Evolutionary conservation across 176 grass and related monocot genomes (phyloP).

Genomic region (Ensete glaucum): DNA sequence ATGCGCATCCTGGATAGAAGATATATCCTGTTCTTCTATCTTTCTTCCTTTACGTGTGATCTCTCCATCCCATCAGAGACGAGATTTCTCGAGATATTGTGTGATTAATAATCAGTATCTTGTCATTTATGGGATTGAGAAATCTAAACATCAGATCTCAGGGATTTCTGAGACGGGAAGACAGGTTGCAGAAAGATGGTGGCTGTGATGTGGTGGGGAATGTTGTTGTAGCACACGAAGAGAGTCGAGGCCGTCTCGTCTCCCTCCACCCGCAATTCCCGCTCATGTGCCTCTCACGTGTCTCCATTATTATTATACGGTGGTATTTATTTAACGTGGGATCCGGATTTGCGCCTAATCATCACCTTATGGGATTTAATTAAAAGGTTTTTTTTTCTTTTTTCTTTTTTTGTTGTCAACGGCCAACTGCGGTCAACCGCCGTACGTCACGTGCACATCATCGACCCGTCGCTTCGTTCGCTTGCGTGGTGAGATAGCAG

Average conservation of each 20-base stretch:
- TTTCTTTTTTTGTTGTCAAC: not conserved
- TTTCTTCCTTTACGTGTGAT: too few relatives aligned
- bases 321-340: not conserved
- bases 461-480: not conserved
- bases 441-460: not conserved
- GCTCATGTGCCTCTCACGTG: not conserved
- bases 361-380: not conserved
- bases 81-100: too few relatives aligned
- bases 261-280: not conserved
- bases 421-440: not conserved
- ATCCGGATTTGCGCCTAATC: slow-evolving; percentile 6
- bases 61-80: too few relatives aligned
- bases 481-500: not conserved
- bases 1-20: too few relatives aligned
- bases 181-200: too few relatives aligned
- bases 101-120: too few relatives aligned
- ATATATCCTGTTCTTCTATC: too few relatives aligned
- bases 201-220: not conserved
- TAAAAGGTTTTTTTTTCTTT: not conserved
- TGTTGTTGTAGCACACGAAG: not conserved
- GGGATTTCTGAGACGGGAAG: too few relatives aligned
- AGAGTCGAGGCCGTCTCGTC: not conserved
- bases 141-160: too few relatives aligned
- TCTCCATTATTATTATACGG: not conserved
- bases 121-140: too few relatives aligned